Conservation (phyloP, 1,284 basidiomycete genomes). For the Anthracocystis panici-leucophaei region DNA sequence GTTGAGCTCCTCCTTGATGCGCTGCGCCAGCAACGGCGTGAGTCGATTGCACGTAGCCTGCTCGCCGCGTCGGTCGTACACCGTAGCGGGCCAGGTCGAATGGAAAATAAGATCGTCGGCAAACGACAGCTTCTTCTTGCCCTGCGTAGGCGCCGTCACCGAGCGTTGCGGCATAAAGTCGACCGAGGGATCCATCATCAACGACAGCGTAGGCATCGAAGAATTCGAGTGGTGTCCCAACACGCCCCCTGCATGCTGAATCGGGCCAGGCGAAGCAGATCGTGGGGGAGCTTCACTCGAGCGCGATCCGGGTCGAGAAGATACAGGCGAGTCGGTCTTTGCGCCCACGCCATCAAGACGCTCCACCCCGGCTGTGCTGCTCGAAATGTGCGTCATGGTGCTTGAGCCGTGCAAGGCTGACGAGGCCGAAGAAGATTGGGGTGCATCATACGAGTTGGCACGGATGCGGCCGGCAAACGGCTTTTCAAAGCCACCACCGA, state of each 20-base stretch:
- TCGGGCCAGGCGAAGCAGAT: conserved; percentile 42
- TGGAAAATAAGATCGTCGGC: conserved; percentile 93
- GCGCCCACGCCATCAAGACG: conserved; percentile 60
- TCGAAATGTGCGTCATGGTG: conserved; percentile 60
- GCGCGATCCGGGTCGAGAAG: conserved; percentile 43
- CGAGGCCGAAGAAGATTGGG: conserved; percentile 39
- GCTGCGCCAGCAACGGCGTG: conserved; percentile 91
- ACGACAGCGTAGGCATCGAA: conserved; percentile 83
- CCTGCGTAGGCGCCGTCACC: conserved; percentile 72
- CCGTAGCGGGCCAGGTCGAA: conserved; percentile 88
- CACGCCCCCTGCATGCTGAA: conserved; percentile 41
- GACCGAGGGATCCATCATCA: conserved; percentile 75
- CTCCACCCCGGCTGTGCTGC: conserved; percentile 56
- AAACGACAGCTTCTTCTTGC: conserved; percentile 82
- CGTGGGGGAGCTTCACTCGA: conserved; percentile 37
- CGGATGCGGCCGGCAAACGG: conserved; percentile 66
- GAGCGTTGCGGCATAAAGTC: conserved; percentile 63
- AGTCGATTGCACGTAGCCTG: conserved; percentile 96
- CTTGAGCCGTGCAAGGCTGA: conserved; percentile 33
- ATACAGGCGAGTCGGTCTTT: conserved; percentile 48
- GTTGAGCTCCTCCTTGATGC: conserved; percentile 85
- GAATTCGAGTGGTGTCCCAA: conserved; percentile 71
- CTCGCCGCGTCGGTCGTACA: conserved; percentile 94
- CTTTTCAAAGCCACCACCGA: conserved; percentile 44
- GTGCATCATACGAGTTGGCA: conserved; percentile 70